Evolutionary conservation across 164 flowering plant genomes (phyloP).

Genomic region (grape (Vitis vinifera)): ASM3070453v1 NC_081805.1:25914001-25914500

Average conservation of each 20-base stretch:
- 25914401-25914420: constrained; percentile 64
- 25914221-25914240: constrained; percentile 87
- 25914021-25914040: constrained; percentile 42
- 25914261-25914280: constrained; percentile 88
- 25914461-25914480: constrained; percentile 29
- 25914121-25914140: constrained; percentile 45
- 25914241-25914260: constrained; percentile 63
- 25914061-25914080: constrained; percentile 34
- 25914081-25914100: constrained; percentile 55
- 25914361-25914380: constrained; percentile 82
- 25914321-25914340: constrained; percentile 79
- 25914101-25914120: constrained; percentile 57
- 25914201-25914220: constrained; percentile 88
- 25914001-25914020: constrained; percentile 42
- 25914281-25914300: constrained; percentile 66
- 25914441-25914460: constrained; percentile 98
- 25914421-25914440: constrained; percentile 95
- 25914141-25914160: constrained; percentile 49
- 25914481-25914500: constrained; percentile 51
- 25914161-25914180: constrained; percentile 90
- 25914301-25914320: constrained; percentile 66
- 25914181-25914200: constrained; percentile 76
- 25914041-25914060: constrained; percentile 37
- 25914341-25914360: constrained; percentile 91
- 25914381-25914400: constrained; percentile 56